Conservation (phyloP, 805 yeast species). For the Candida orba region DNA sequence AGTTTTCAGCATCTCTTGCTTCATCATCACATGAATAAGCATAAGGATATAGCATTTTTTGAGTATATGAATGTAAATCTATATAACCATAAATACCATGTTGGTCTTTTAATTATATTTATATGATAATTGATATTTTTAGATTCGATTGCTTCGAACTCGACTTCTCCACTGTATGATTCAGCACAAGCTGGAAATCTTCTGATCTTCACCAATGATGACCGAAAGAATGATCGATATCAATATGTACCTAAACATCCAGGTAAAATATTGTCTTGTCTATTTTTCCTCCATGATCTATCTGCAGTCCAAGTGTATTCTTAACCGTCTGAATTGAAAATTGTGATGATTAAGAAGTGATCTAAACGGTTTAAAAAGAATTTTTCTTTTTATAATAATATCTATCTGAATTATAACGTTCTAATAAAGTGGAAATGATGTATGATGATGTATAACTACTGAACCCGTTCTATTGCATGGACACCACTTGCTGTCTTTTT, state of each 20-base stretch:
- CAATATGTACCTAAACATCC: slow-evolving; percentile 77
- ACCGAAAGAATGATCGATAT: slow-evolving; percentile 78
- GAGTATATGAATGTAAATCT: slow-evolving; percentile 81
- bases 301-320: slow-evolving; percentile 74
- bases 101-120: slow-evolving; percentile 33
- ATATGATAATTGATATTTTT: slow-evolving; percentile 40
- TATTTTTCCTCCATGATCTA: slow-evolving; percentile 82
- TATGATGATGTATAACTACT: slow-evolving; percentile 64
- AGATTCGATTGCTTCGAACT: slow-evolving; percentile 62
- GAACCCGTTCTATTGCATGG: slow-evolving; percentile 90
- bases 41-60: slow-evolving; percentile 76
- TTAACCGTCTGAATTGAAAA: slow-evolving; percentile 88
- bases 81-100: slow-evolving; percentile 68
- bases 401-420: slow-evolving; percentile 34
- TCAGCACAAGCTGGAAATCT: slow-evolving; percentile 72
- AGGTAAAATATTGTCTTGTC: slow-evolving; percentile 64
- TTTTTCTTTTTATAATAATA: slow-evolving; percentile 30
- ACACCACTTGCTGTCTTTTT: slow-evolving; percentile 73
- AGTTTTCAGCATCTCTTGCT: slow-evolving; percentile 76
- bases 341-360: slow-evolving; percentile 73
- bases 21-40: slow-evolving; percentile 67
- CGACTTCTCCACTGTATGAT: slow-evolving; percentile 69
- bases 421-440: slow-evolving; percentile 40
- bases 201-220: slow-evolving; percentile 64
- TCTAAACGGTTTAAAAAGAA: slow-evolving; percentile 52